Percentiles rank a stretch among this genome's conserved stretches.
phyloP scores from a whole-genome alignment of 2,329 filamentous ascomycete genomes.

The Ceratocystis harringtonii region DNA sequence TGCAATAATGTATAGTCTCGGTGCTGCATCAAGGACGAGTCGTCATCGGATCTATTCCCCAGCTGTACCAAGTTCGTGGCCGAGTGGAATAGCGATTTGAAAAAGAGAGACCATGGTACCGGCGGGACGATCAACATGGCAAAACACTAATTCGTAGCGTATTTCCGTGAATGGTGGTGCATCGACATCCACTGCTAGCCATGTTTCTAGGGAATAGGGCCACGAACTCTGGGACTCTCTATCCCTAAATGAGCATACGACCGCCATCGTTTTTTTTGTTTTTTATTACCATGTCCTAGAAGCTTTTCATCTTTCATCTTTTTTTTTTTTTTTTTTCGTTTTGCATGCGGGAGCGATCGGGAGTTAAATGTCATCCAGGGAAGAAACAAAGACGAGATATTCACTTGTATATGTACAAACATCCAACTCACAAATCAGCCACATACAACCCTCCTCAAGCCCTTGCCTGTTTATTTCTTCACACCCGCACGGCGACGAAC shows the following conservation, averaged over 20 bases:
- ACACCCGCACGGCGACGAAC: conserved; percentile 13
- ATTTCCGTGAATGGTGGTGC: background rate
- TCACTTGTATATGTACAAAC: background rate
- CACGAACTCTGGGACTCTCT: no score
- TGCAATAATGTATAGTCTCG: background rate
- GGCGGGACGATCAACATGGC: background rate
- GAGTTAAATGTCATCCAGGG: no score
- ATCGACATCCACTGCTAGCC: background rate
- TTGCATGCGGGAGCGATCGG: no score
- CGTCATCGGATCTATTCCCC: conserved; percentile 2
- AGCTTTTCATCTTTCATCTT: no score
- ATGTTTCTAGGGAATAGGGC: no score
- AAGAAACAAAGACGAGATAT: background rate
- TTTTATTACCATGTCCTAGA: no score
- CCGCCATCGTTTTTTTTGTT: no score
- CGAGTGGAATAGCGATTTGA: background rate
- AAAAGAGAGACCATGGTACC: background rate
- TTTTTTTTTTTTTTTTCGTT: no score
- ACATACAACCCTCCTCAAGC: background rate
- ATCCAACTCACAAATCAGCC: background rate
- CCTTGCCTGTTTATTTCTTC: conserved; percentile 7
- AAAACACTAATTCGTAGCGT: no score
- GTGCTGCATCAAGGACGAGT: background rate
- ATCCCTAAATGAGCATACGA: no score
- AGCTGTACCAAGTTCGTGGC: conserved; percentile 5